These are phyloP conservation scores for Microdochium paspali DNA, from an alignment of 2,329 filamentous ascomycete genomes.

Conservation along the genomic window DNA sequence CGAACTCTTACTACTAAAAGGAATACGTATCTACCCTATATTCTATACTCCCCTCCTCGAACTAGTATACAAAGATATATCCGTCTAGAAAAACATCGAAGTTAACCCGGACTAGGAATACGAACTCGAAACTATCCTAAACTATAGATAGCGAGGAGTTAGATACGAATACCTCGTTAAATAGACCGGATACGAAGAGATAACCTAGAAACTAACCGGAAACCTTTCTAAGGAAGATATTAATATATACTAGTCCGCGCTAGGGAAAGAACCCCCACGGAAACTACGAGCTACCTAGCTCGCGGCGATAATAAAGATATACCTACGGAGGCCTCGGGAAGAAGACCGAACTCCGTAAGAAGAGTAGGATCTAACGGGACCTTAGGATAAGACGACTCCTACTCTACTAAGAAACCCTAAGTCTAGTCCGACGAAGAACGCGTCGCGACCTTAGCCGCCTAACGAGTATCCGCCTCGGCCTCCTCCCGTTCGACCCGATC, in stretches of 20 bases:
- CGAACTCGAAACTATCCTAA: background rate
- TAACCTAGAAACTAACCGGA: background rate
- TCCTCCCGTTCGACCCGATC: background rate
- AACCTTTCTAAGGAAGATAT: background rate
- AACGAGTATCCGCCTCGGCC: background rate
- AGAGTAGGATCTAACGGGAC: background rate
- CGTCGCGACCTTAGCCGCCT: background rate
- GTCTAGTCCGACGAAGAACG: background rate
- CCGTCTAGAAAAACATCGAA: background rate
- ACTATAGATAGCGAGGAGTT: background rate
- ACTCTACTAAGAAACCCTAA: background rate
- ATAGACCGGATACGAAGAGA: background rate
- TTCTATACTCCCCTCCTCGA: slow-evolving; percentile 5
- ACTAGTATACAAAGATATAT: background rate
- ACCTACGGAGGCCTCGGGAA: too few relatives aligned
- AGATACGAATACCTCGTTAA: background rate
- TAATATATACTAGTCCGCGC: background rate
- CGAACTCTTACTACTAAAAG: slow-evolving; percentile 1
- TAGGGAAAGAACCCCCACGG: background rate
- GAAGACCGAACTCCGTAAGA: background rate
- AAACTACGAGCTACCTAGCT: background rate
- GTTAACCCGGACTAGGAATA: background rate
- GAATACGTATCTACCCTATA: background rate
- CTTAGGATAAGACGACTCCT: background rate
- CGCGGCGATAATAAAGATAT: background rate